These are phyloP conservation scores for Phytophthora chlamydospora DNA, from an alignment of 352 stramenopile species.

Conservation along the genomic window DNA sequence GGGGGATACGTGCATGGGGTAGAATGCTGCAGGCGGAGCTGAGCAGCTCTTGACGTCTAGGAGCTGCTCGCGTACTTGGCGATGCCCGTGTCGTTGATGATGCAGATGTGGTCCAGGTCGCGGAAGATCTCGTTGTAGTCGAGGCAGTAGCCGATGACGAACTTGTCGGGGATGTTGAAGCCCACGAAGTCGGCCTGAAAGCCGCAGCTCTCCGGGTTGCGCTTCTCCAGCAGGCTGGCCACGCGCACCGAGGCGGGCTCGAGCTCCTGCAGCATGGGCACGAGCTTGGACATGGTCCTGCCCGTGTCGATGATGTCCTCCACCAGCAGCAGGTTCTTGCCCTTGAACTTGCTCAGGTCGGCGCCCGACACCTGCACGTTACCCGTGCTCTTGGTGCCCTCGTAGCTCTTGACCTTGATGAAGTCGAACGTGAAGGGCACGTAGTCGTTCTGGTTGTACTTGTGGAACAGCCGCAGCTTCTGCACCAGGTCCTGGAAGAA, in stretches of 20 bases:
- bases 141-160: conserved; percentile 95
- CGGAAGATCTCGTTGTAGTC: conserved; percentile 98
- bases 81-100: conserved; percentile 94
- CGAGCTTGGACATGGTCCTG: conserved; percentile 92
- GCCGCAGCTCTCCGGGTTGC: conserved; percentile 86
- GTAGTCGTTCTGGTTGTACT: conserved; percentile 89
- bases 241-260: conserved; percentile 89
- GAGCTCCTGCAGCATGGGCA: conserved; percentile 86
- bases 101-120: conserved; percentile 95
- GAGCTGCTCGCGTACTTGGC: conserved; percentile 73
- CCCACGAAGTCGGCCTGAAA: conserved; percentile 95
- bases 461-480: conserved; percentile 84
- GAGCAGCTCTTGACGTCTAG: conserved; percentile 27
- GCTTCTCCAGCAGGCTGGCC: conserved; percentile 94
- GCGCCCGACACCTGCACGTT: conserved; percentile 92
- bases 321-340: conserved; percentile 94
- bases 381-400: conserved; percentile 90
- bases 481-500: conserved; percentile 92
- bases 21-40: background rate
- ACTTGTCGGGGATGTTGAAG: conserved; percentile 97
- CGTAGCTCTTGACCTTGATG: conserved; percentile 95
- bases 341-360: conserved; percentile 87
- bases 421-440: conserved; percentile 95
- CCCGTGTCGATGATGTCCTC: conserved; percentile 99
- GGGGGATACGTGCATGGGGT: conserved; percentile 5